Base-by-base conservation (phyloP, 257 asterid genomes). In the Solanum megistacrolobum region DNA sequence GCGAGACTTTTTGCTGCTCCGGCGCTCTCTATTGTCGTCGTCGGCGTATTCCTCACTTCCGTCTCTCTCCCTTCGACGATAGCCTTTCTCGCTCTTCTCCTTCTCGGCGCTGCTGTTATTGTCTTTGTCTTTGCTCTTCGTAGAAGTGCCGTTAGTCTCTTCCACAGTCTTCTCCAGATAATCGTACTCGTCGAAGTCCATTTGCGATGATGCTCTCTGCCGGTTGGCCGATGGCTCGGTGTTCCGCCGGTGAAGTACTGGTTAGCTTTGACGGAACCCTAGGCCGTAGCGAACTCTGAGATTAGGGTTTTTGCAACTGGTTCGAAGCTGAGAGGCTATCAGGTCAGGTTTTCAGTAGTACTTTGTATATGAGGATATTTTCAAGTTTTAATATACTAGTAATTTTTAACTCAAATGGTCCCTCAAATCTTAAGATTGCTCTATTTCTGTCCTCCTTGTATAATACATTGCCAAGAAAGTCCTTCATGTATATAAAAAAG, bases 151-250 rank as follows among this genome's bases (percentile, higher is more conserved):
- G 91, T 95, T 94, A n/a, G 94, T 92, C 89, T 93, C 99, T 84
- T 97, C 99, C 46, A 97, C 99, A 23, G 98, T 90, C 68, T 94
- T 97, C 91, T 97, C 99, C 38, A 97, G 92, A 92, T 97, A 97
- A 55, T 96, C 99, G 92, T 96, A 96, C 97, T 97, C 99, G 92
- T 97, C 99, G 91, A 96, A 96, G 87, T 97, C 99, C 99, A 97
- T 97, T 41, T 25, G 82, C 55, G 31, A 10, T 5, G 20, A 48
- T 21, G 21, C 48, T 36, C 55, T 75, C 55, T 36, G 12, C 10
- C 32, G 84, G 25, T 27, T 66, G 85, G 12, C 43, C 71, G 86
- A 48, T 29, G 68, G 31, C 13, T 31, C 86, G 43, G 12, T 48
- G 69, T 48, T 48, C 86, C 69, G 43, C 69, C 69, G 21, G 71